A percentile compares a stretch with the other conserved stretches of the same genome.
These are phyloP conservation scores for Tribonema minus DNA, from an alignment of 108 stramenopile genomes.

Conservation along the genomic window DNA sequence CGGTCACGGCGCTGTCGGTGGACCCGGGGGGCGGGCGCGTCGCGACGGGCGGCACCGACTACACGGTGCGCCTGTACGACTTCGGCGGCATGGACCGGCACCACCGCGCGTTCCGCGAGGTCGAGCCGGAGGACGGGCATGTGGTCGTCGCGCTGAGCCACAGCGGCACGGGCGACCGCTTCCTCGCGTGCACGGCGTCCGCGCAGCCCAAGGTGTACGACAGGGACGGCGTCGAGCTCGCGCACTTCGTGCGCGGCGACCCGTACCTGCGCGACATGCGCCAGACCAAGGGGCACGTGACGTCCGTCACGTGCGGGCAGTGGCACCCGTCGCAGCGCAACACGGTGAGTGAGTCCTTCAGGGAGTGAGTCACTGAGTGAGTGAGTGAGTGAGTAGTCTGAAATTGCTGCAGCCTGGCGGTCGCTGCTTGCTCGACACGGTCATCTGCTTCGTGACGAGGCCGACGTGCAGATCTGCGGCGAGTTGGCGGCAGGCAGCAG, in stretches of 20 bases:
- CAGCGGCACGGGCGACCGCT: slow-evolving; percentile 46
- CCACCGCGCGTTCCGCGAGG: slow-evolving; percentile 39
- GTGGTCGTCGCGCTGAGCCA: slow-evolving; percentile 49
- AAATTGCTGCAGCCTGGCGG: no score
- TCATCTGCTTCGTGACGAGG: no score
- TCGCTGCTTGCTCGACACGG: no score
- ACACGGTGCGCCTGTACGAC: slow-evolving; percentile 55
- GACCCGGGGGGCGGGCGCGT: slow-evolving; percentile 55
- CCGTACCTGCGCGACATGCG: slow-evolving; percentile 52
- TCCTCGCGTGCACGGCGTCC: slow-evolving; percentile 51
- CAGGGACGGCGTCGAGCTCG: slow-evolving; percentile 50
- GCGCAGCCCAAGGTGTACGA: slow-evolving; percentile 58
- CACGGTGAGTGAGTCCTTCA: no score
- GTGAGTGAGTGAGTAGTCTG: no score
- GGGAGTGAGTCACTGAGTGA: no score
- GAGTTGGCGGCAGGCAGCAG: no score
- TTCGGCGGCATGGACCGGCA: slow-evolving; percentile 57
- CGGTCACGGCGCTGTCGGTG: slow-evolving; percentile 48
- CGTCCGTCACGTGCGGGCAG: slow-evolving; percentile 49
- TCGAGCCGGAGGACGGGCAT: slow-evolving; percentile 56
- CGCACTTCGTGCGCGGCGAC: slow-evolving; percentile 51
- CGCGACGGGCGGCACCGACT: slow-evolving; percentile 53
- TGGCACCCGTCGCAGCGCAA: slow-evolving; percentile 55
- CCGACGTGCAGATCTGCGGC: no score
- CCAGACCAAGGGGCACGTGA: slow-evolving; percentile 57